Percentiles rank a stretch among this genome's conserved stretches.
Conservation (phyloP, 1,139 yeast species). For the Candida frijolesensis region DNA sequence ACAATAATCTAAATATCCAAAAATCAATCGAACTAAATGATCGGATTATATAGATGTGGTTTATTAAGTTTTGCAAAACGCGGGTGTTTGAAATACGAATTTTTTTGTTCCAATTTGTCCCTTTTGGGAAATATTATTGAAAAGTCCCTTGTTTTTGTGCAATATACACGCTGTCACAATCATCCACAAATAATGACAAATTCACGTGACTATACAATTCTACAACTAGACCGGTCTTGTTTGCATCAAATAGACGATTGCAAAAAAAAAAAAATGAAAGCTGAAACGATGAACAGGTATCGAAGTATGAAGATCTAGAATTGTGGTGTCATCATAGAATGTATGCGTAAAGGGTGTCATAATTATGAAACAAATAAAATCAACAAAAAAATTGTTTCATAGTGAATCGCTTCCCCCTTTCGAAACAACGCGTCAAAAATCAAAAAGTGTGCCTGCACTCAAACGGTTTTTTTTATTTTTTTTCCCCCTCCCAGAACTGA, state of each 20-base stretch:
- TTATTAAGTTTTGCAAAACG: background rate
- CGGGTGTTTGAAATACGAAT: background rate
- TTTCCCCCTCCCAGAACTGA: too few species aligned
- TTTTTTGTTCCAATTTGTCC: background rate
- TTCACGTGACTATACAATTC: too few species aligned
- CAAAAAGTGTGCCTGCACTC: too few species aligned
- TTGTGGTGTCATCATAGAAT: too few species aligned
- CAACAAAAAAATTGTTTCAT: background rate
- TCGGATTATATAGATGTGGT: background rate
- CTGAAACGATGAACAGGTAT: too few species aligned
- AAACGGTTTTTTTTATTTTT: too few species aligned
- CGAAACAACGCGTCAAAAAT: background rate
- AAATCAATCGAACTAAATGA: background rate
- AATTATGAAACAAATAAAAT: background rate
- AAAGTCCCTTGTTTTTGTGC: background rate
- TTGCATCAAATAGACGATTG: too few species aligned
- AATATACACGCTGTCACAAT: too few species aligned
- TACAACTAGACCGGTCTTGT: too few species aligned
- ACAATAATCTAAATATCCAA: background rate
- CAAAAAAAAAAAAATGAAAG: too few species aligned
- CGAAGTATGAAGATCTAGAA: too few species aligned
- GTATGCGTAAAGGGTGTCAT: background rate
- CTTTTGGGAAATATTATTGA: slow-evolving; percentile 1
- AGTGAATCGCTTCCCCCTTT: background rate
- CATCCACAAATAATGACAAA: too few species aligned